Percentiles rank a stretch among this genome's conserved stretches.
Conservation (phyloP, 345 rosid species). For the Eucalyptus pauciflora region DNA sequence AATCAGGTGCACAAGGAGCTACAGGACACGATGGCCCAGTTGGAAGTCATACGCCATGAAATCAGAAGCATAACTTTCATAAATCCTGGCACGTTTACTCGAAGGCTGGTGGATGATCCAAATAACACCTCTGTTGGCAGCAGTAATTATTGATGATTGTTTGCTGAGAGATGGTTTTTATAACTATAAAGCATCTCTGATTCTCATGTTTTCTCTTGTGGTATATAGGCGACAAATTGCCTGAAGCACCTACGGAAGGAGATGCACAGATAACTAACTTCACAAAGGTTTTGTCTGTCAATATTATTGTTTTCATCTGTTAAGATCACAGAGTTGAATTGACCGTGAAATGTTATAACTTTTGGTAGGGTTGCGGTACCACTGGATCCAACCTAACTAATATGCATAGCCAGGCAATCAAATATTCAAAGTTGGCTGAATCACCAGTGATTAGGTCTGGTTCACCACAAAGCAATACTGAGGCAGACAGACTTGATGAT, state of each 20-base stretch:
- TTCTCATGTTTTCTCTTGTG: neutral
- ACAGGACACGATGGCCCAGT: constrained; percentile 73
- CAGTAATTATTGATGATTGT: constrained; percentile 13
- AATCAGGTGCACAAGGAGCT: constrained; percentile 80
- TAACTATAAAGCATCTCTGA: neutral
- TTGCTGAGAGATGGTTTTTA: neutral
- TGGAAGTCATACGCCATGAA: constrained; percentile 85
- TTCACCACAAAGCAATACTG: constrained; percentile 4
- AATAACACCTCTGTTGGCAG: constrained; percentile 8
- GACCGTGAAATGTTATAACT: neutral
- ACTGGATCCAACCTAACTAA: constrained; percentile 18
- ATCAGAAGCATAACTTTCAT: constrained; percentile 56
- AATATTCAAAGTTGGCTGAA: constrained; percentile 55
- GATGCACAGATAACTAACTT: neutral
- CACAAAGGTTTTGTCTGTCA: neutral
- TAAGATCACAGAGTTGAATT: neutral
- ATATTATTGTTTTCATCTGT: neutral
- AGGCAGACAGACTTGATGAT: constrained; percentile 6
- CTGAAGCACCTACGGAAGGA: neutral
- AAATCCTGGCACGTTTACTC: constrained; percentile 66
- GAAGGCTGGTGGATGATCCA: constrained; percentile 39
- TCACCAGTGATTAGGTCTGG: constrained; percentile 14
- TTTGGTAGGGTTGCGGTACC: constrained; percentile 4
- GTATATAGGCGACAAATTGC: neutral
- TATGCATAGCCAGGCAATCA: constrained; percentile 64